Evolutionary conservation across 306 rosid species (phyloP), one percentile per base, ranked within the genome.

Genomic region (Vigna hirtella): DNA sequence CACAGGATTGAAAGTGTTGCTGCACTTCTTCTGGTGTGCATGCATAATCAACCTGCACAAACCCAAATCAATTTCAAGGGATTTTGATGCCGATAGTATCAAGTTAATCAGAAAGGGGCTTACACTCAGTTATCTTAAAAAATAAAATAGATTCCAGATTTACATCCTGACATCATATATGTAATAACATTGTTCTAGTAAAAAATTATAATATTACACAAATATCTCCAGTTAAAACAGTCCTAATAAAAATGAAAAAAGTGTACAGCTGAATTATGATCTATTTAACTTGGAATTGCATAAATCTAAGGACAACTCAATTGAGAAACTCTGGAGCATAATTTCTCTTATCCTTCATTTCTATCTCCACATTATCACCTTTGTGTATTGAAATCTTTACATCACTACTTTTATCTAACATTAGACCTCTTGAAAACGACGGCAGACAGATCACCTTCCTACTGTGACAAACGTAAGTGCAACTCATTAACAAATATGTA

Each of bases 21-120:
- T 94, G 97, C 84, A 92, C 98, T 89, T 95, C 98, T 86, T 95
- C 98, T 82, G 98, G 98, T 4, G 98, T 92, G 88, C 98, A 94
- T 47, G 97, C 94, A 84, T 90, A 92, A 85, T 92, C 98, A 79
- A 92, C 98, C 98, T 94, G 87, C 76, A 84, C 34, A 78, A 61
- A 82, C 52, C 81, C 26, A 16, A 82, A 71, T 76, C 67, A 80
- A 36, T 77, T 66, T 58, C 84, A 75, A 84, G 42, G 13, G 43
- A 49, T 55, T 72, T 81, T 50, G 66, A 70, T 75, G 73, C 64
- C 50, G 22, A 56, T 36, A 89, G 68, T 34, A 34, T 34, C 45
- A 68, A 16, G 72, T 40, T 53, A 73, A 59, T 73, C 67, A 18
- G 55, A 65, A 50, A 34, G 32, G 64, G 17, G 56, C 79, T 51